Conservation (phyloP, 176 grass and related monocot species). For the Calamus simplicifolius region DNA sequence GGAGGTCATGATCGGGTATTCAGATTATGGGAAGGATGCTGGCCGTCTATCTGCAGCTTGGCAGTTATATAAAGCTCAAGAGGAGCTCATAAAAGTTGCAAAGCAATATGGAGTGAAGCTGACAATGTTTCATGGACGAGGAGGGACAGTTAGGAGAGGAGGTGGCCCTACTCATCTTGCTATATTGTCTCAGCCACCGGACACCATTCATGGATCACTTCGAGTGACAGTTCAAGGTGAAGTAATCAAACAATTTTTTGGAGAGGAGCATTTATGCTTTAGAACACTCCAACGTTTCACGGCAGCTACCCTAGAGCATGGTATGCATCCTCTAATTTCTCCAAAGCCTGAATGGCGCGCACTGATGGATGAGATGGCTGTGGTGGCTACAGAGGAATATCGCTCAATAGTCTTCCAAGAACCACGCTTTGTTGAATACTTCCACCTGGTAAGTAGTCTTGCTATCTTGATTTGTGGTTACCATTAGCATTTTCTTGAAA, state of each 20-base stretch:
- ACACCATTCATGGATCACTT: constrained; percentile 82
- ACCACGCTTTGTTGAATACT: constrained; percentile 92
- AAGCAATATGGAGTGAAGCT: constrained; percentile 90
- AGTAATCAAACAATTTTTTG: constrained; percentile 95
- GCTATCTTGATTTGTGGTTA: background rate
- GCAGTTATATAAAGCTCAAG: constrained; percentile 97
- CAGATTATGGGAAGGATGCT: constrained; percentile 96
- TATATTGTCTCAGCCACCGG: constrained; percentile 89
- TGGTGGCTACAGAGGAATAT: constrained; percentile 76
- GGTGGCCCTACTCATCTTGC: constrained; percentile 95
- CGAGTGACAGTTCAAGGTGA: constrained; percentile 94
- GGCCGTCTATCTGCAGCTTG: constrained; percentile 92
- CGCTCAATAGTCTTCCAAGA: constrained; percentile 88
- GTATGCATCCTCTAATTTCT: constrained; percentile 88
- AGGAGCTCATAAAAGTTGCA: constrained; percentile 94
- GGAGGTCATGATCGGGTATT: constrained; percentile 99
- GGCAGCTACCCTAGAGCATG: constrained; percentile 92
- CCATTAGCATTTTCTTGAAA: too few relatives aligned
- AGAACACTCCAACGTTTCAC: constrained; percentile 93
- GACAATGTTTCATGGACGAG: constrained; percentile 98
- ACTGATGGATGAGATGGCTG: constrained; percentile 88
- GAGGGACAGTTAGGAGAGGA: constrained; percentile 92
- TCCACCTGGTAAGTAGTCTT: constrained; percentile 63
- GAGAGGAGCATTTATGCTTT: constrained; percentile 90
- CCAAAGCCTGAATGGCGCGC: constrained; percentile 88